These are phyloP conservation scores for Imleria badia DNA, from an alignment of 768 basidiomycete species.

Conservation along the genomic window DNA sequence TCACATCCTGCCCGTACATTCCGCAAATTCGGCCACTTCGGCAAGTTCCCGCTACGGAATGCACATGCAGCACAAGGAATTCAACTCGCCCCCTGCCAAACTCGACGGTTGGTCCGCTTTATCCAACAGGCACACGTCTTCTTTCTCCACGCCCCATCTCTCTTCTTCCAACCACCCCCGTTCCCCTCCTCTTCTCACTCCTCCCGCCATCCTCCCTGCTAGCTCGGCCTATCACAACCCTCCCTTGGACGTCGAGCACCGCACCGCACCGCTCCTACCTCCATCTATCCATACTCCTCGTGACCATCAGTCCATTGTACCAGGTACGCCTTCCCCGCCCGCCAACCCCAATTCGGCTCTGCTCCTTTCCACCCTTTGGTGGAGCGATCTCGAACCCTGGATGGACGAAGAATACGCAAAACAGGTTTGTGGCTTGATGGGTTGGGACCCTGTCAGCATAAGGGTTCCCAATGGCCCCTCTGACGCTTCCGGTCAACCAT, in stretches of 20 bases:
- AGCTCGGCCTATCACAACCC: constrained; percentile 16
- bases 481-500: constrained; percentile 58
- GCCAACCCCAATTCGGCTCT: constrained; percentile 30
- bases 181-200: constrained; percentile 33
- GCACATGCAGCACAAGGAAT: constrained; percentile 38
- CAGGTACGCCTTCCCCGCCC: constrained; percentile 23
- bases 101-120: constrained; percentile 32
- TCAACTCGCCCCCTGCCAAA: constrained; percentile 21
- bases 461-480: constrained; percentile 66
- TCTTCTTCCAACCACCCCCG: constrained; percentile 49
- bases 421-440: constrained; percentile 83
- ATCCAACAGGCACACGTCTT: constrained; percentile 36
- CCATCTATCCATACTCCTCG: constrained; percentile 17
- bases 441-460: constrained; percentile 78
- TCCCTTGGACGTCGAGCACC: constrained; percentile 25
- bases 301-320: constrained; percentile 12
- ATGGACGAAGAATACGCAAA: constrained; percentile 96
- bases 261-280: constrained; percentile 12
- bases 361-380: constrained; percentile 69
- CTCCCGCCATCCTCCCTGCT: constrained; percentile 24
- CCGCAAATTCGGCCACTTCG: constrained; percentile 24
- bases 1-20: constrained; percentile 12
- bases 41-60: constrained; percentile 37
- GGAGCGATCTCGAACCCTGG: constrained; percentile 91
- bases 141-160: constrained; percentile 22